A percentile compares a stretch with the other conserved stretches of the same genome.
phyloP scores from a whole-genome alignment of 257 asterid species.

The Ballota nigra region DNA sequence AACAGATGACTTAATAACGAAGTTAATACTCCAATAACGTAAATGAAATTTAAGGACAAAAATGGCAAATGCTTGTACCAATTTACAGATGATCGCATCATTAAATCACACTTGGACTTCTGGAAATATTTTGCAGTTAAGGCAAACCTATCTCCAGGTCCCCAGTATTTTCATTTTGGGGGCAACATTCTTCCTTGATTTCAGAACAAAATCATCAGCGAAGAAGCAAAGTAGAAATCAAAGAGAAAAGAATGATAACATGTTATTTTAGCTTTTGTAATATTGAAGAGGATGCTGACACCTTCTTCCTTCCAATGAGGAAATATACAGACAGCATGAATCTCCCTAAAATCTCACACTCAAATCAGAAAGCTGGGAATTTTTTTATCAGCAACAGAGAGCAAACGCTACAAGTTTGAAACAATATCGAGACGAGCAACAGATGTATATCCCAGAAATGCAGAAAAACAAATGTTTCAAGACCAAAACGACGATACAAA shows the following conservation, averaged over 20 bases:
- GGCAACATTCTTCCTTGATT: conserved; percentile 12
- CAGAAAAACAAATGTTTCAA: not conserved
- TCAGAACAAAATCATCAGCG: not conserved
- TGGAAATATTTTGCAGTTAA: not conserved
- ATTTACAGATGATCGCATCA: not conserved
- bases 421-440: not conserved
- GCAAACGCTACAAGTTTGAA: not conserved
- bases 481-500: not conserved
- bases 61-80: not conserved
- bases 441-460: not conserved
- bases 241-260: not conserved
- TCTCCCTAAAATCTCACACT: not conserved
- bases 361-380: not conserved
- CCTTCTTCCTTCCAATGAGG: not conserved
- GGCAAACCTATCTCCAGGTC: not conserved
- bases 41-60: not conserved
- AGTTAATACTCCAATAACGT: not conserved
- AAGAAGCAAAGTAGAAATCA: not conserved
- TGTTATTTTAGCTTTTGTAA: no score
- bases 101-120: not conserved
- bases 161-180: not conserved
- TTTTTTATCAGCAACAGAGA: not conserved
- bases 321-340: no score
- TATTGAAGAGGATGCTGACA: not conserved
- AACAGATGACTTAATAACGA: not conserved